Evolutionary conservation across 176 grass and related monocot genomes (phyloP).

Genomic region (Aegilops longissima): DNA sequence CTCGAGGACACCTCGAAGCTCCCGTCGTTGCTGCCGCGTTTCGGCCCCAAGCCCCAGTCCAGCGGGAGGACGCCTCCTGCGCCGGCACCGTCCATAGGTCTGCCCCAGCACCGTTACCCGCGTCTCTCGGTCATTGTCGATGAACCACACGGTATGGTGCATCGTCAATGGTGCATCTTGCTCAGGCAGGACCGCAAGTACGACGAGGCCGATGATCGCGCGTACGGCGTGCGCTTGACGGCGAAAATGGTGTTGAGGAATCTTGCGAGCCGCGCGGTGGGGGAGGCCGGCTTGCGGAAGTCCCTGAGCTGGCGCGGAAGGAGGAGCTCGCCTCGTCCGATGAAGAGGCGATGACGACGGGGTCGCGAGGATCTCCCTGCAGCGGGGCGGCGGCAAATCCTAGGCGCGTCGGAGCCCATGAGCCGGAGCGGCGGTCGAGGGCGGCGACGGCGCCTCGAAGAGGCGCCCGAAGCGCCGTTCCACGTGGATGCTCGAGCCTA

Average conservation of each 20-base stretch:
- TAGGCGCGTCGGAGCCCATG: no score
- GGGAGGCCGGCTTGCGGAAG: constrained; percentile 75
- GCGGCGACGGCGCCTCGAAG: no score
- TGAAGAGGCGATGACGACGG: no score
- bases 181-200: constrained; percentile 85
- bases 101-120: not conserved
- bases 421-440: no score
- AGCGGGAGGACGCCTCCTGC: constrained; percentile 1
- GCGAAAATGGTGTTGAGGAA: constrained; percentile 85
- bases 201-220: constrained; percentile 76
- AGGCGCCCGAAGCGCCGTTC: no score
- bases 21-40: no score
- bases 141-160: constrained; percentile 78
- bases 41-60: no score
- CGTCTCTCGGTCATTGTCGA: constrained; percentile 42
- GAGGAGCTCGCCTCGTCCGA: not conserved
- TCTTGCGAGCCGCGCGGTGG: constrained; percentile 64
- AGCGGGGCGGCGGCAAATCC: no score
- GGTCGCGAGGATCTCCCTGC: no score
- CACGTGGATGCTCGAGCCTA: no score
- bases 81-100: constrained; percentile 35
- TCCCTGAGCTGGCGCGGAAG: constrained; percentile 69
- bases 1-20: no score
- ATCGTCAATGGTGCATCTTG: constrained; percentile 78
- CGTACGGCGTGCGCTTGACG: constrained; percentile 46